A percentile compares a stretch with the other conserved stretches of the same genome.
Conservation (phyloP, 2,329 filamentous ascomycete genomes). For the Epichloe aotearoae region DNA sequence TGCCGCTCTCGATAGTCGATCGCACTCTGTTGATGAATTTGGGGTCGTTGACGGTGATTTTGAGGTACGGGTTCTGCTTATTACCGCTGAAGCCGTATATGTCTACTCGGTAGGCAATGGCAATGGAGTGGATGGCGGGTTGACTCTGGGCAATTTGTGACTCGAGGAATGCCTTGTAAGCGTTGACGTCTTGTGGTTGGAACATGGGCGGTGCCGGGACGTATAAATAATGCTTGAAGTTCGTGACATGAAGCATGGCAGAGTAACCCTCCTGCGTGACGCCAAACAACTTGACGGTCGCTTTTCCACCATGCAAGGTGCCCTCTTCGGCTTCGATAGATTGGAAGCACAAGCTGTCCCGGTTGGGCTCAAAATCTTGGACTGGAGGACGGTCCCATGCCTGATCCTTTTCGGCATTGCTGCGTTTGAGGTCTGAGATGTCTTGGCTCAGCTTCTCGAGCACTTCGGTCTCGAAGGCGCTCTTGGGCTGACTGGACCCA, state of each 20-base stretch:
- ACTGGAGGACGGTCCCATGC: constrained; percentile 61
- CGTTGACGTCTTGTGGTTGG: constrained; percentile 59
- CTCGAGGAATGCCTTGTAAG: constrained; percentile 73
- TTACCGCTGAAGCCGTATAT: constrained; percentile 94
- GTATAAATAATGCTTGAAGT: constrained; percentile 94
- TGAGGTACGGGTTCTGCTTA: constrained; percentile 79
- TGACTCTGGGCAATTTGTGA: constrained; percentile 60
- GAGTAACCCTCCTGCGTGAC: constrained; percentile 78
- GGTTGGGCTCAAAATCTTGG: constrained; percentile 38
- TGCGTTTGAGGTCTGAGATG: constrained; percentile 71
- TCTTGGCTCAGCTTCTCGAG: constrained; percentile 94
- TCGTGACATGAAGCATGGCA: constrained; percentile 85
- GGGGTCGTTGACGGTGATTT: constrained; percentile 83
- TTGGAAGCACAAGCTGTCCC: constrained; percentile 73
- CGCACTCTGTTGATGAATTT: constrained; percentile 3
- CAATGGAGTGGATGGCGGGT: constrained; percentile 64
- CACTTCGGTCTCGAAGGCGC: constrained; percentile 84
- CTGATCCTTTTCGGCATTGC: constrained; percentile 86
- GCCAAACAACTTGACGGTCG: constrained; percentile 84
- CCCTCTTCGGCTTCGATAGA: constrained; percentile 94
- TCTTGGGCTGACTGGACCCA: constrained; percentile 70
- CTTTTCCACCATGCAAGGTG: constrained; percentile 57
- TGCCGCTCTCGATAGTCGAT: constrained; percentile 53
- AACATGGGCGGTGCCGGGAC: constrained; percentile 79
- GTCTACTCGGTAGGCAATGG: constrained; percentile 75